Percentiles rank a stretch among this genome's conserved stretches.
Evolutionary conservation across 768 basidiomycete species (phyloP).

Genomic region (Macrolepiota fuliginosa): DNA sequence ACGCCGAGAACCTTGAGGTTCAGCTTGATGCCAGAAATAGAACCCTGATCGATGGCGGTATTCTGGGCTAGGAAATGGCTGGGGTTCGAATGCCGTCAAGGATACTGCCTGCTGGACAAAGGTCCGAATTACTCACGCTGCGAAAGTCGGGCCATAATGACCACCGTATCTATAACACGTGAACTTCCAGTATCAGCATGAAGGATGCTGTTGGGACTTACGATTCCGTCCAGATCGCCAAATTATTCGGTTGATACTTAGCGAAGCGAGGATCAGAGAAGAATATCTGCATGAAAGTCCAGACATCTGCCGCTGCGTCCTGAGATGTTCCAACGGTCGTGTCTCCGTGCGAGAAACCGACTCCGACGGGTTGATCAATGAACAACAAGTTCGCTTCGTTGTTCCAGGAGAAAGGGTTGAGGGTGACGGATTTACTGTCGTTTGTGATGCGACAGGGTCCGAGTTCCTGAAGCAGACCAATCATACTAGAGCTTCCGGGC

Average conservation of each 20-base stretch:
- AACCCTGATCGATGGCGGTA: constrained; percentile 47
- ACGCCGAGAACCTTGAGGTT: constrained; percentile 65
- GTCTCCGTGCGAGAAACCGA: constrained; percentile 60
- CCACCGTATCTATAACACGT: constrained; percentile 53
- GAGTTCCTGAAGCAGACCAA: constrained; percentile 71
- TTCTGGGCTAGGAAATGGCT: constrained; percentile 61
- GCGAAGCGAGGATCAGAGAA: constrained; percentile 52
- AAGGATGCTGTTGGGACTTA: constrained; percentile 20
- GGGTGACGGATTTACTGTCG: constrained; percentile 43
- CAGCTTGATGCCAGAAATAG: constrained; percentile 41
- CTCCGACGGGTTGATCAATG: constrained; percentile 63
- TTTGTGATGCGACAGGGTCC: constrained; percentile 72
- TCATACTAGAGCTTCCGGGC: constrained; percentile 56
- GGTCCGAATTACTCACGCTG: constrained; percentile 35
- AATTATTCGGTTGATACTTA: constrained; percentile 39
- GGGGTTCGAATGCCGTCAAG: background rate
- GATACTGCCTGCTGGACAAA: background rate
- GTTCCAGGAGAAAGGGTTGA: constrained; percentile 61
- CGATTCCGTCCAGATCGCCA: constrained; percentile 68
- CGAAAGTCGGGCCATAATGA: constrained; percentile 69
- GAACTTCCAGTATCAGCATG: background rate
- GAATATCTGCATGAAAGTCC: constrained; percentile 65
- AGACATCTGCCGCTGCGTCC: constrained; percentile 54
- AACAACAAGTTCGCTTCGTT: constrained; percentile 55
- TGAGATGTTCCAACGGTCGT: constrained; percentile 48